Conservation (phyloP, 306 rosid genomes). For the Dryas drummondii region DNA sequence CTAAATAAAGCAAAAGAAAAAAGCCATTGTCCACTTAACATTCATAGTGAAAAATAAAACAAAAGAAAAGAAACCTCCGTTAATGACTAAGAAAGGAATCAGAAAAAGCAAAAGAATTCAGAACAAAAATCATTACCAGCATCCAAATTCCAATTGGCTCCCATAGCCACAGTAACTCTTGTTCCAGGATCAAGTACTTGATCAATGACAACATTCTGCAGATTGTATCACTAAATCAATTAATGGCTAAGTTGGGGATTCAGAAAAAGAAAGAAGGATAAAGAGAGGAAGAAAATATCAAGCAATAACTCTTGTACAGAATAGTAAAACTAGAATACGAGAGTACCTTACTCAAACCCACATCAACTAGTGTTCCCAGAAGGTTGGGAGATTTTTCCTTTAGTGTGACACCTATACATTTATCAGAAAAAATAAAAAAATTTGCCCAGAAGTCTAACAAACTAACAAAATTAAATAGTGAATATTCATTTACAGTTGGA, state of each 20-base stretch:
- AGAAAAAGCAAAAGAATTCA: conserved; percentile 15
- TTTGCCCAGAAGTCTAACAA: conserved; percentile 4
- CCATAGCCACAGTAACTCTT: conserved; percentile 96
- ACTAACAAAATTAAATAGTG: neutral
- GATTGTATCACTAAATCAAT: conserved; percentile 14
- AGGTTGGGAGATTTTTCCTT: conserved; percentile 54
- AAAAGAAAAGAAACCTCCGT: neutral
- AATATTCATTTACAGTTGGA: neutral
- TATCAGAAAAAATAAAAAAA: conserved; percentile 34
- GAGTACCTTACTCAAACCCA: conserved; percentile 85
- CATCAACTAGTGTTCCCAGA: conserved; percentile 70
- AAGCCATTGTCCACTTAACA: conserved; percentile 9
- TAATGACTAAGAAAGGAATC: conserved; percentile 7
- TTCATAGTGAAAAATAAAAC: conserved; percentile 3
- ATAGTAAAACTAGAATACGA: conserved; percentile 13
- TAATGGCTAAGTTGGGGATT: neutral
- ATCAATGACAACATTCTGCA: conserved; percentile 72
- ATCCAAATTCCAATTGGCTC: conserved; percentile 74
- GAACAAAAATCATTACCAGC: conserved; percentile 47
- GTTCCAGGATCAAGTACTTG: conserved; percentile 74
- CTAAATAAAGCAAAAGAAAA: conserved; percentile 41
- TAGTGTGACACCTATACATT: conserved; percentile 64
- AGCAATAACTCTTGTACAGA: neutral
- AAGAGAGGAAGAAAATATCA: conserved; percentile 6
- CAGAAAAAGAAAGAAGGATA: conserved; percentile 5